phyloP scores from a whole-genome alignment of 1,284 basidiomycete species.

The Ganoderma meredithae region DNA sequence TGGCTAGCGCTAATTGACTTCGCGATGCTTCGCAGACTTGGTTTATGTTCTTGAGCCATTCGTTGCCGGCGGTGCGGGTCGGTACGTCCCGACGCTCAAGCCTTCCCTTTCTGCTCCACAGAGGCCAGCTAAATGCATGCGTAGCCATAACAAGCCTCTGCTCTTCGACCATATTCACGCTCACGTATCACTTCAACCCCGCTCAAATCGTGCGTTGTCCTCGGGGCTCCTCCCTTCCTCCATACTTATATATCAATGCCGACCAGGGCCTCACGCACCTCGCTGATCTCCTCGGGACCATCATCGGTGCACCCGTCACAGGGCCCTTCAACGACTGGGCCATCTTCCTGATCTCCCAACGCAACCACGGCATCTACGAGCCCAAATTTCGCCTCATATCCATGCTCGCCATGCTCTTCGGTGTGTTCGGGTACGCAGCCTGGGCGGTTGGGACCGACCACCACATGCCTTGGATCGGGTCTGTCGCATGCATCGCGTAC shows the following conservation, averaged over 20 bases:
- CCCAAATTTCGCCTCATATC: constrained; percentile 55
- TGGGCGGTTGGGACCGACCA: constrained; percentile 53
- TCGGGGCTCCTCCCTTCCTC: not conserved
- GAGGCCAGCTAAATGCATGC: not conserved
- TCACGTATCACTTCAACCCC: not conserved
- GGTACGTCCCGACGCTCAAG: constrained; percentile 36
- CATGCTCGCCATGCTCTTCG: constrained; percentile 50
- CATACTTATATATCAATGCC: too few species aligned
- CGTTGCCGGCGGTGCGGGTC: constrained; percentile 52
- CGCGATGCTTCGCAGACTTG: constrained; percentile 39
- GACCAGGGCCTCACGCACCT: constrained; percentile 48
- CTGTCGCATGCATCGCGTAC: constrained; percentile 50
- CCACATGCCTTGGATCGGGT: constrained; percentile 54
- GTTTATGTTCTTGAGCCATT: constrained; percentile 47
- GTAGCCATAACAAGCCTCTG: not conserved
- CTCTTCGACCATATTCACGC: not conserved
- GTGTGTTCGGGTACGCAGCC: constrained; percentile 53
- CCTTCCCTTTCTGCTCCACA: too few species aligned
- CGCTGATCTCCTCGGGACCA: constrained; percentile 51
- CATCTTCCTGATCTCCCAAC: constrained; percentile 49
- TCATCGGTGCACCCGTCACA: constrained; percentile 47
- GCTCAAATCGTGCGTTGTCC: not conserved
- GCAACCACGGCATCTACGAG: constrained; percentile 54
- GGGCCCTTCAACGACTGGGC: constrained; percentile 54
- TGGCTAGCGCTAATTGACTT: not conserved